phyloP scores from a whole-genome alignment of 192 early-diverging fungal species.

The Gryganskiella cystojenkinii region DNA sequence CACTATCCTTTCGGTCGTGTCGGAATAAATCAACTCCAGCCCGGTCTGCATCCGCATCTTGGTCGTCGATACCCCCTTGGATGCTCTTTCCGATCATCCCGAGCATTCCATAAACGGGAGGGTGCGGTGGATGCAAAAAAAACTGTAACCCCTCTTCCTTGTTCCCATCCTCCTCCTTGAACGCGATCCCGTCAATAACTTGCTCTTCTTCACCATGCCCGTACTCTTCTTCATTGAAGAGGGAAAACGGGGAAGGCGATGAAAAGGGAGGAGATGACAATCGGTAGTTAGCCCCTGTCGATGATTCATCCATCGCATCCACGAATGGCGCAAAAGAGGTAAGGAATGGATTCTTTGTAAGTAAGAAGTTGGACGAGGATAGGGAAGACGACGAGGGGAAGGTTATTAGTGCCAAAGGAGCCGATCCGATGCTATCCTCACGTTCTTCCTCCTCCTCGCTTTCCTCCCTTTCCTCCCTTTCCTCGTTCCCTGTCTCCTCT shows the following conservation, averaged over 20 bases:
- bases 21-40: not conserved
- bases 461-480: not conserved
- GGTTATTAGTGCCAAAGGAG: not conserved
- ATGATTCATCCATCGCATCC: no score
- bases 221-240: not conserved
- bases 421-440: no score
- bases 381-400: not conserved
- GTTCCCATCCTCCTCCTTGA: no score
- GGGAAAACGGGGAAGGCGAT: not conserved
- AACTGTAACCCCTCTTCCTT: no score
- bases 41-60: not conserved
- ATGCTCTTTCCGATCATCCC: no score
- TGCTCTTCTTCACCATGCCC: no score
- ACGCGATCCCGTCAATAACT: no score
- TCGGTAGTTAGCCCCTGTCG: no score
- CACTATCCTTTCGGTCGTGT: slow-evolving; percentile 43
- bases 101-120: slow-evolving; percentile 19
- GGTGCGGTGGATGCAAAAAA: not conserved
- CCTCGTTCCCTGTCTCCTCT: not conserved
- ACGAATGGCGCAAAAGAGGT: not conserved
- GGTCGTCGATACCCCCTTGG: not conserved
- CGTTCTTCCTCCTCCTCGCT: not conserved
- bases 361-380: not conserved
- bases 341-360: not conserved
- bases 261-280: not conserved